Evolutionary conservation across 148 eudicot genomes (phyloP).

Genomic region (Cornus suecica): DNA sequence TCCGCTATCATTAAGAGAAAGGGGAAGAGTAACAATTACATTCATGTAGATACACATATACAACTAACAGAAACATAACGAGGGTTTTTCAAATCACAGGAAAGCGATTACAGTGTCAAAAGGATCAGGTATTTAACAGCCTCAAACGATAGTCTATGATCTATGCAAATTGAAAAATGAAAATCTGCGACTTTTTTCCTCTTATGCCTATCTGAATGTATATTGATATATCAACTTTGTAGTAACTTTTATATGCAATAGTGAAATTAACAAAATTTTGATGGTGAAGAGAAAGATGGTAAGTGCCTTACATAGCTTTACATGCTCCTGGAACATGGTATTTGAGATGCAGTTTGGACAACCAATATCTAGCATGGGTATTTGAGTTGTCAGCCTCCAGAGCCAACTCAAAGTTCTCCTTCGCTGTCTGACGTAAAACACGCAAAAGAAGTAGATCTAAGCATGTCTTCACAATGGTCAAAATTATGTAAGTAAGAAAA

Average conservation of each 20-base stretch:
- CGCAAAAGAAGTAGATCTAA: slow-evolving; percentile 7
- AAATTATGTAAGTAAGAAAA: neutral
- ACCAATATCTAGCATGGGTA: slow-evolving; percentile 90
- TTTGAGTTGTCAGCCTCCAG: slow-evolving; percentile 83
- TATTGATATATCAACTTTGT: neutral
- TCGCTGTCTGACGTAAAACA: slow-evolving; percentile 58
- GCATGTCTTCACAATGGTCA: neutral
- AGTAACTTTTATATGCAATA: neutral
- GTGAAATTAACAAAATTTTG: neutral
- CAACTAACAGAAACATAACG: neutral
- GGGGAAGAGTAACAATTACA: slow-evolving; percentile 7
- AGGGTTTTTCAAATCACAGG: neutral
- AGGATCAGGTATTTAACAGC: neutral
- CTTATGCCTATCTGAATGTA: neutral
- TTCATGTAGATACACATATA: neutral
- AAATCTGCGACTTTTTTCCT: neutral
- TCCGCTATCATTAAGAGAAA: slow-evolving; percentile 42
- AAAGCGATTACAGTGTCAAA: neutral
- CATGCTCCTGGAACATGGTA: slow-evolving; percentile 90
- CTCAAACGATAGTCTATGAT: neutral
- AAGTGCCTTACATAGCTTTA: slow-evolving; percentile 65
- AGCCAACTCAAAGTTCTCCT: slow-evolving; percentile 92
- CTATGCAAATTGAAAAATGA: neutral
- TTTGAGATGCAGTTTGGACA: slow-evolving; percentile 79
- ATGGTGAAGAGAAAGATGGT: neutral